A percentile compares a stretch with the other conserved stretches of the same genome.
Conservation (phyloP, 2,329 filamentous ascomycete species). For the Chaetothyriales sp. region DNA sequence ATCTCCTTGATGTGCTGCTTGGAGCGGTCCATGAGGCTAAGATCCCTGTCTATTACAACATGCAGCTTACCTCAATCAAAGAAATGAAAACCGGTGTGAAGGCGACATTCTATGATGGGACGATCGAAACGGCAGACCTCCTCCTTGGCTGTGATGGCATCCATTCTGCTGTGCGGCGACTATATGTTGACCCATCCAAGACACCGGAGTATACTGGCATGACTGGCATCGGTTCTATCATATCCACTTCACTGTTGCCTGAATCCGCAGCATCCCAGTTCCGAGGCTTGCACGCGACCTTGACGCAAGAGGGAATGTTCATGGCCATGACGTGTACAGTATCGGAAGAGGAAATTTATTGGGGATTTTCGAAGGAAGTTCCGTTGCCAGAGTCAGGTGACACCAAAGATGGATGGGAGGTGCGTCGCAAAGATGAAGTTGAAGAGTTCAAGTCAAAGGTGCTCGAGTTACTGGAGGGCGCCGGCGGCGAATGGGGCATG, state of each 20-base stretch:
- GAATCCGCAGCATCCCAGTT: slow-evolving; percentile 6
- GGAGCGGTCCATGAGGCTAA: slow-evolving; percentile 14
- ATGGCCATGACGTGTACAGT: slow-evolving; percentile 19
- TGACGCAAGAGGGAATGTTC: slow-evolving; percentile 22
- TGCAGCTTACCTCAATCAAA: slow-evolving; percentile 14
- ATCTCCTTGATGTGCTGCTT: slow-evolving; percentile 20
- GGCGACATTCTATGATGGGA: slow-evolving; percentile 21
- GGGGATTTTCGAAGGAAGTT: slow-evolving; percentile 23
- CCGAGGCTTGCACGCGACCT: slow-evolving; percentile 19
- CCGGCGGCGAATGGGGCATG: slow-evolving; percentile 20
- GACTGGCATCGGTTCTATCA: slow-evolving; percentile 13
- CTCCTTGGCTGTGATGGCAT: slow-evolving; percentile 30
- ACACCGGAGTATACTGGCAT: slow-evolving; percentile 25
- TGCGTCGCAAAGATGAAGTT: slow-evolving; percentile 8
- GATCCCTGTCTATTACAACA: slow-evolving; percentile 19
- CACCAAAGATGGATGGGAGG: slow-evolving; percentile 23
- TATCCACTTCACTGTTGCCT: slow-evolving; percentile 6
- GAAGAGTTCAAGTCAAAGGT: slow-evolving; percentile 21
- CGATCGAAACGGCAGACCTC: slow-evolving; percentile 19
- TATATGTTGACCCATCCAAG: slow-evolving; percentile 20
- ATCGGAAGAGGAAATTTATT: slow-evolving; percentile 19
- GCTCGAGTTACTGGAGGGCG: slow-evolving; percentile 14
- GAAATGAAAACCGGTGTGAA: slow-evolving; percentile 16
- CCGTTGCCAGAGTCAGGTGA: slow-evolving; percentile 18
- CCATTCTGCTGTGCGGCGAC: slow-evolving; percentile 24